These are phyloP conservation scores for Mycena amicta DNA, from an alignment of 768 basidiomycete genomes.

Conservation along the genomic window DNA sequence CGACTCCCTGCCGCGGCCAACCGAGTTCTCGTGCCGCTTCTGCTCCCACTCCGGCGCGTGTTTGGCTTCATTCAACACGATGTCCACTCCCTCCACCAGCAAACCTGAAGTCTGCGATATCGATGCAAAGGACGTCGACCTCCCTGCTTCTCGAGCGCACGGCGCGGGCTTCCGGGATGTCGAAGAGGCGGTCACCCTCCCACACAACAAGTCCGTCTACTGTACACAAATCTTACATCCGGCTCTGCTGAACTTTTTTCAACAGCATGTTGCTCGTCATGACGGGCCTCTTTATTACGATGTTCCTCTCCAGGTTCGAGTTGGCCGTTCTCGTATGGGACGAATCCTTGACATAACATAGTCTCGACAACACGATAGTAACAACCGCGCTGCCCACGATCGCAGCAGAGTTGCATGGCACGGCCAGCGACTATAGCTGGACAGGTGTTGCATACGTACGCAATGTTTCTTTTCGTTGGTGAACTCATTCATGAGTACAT, in stretches of 20 bases:
- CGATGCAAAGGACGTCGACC: background rate
- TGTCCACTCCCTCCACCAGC: background rate
- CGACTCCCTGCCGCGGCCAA: background rate
- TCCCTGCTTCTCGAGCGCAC: background rate
- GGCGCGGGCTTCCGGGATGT: slow-evolving; percentile 6
- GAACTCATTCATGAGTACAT: background rate
- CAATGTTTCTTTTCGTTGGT: background rate
- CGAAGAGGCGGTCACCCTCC: slow-evolving; percentile 7
- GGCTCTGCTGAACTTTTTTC: background rate
- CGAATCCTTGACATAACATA: too few species aligned
- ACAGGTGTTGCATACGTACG: slow-evolving; percentile 12
- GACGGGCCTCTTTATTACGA: slow-evolving; percentile 10
- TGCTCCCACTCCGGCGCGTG: background rate
- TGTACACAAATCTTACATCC: too few species aligned
- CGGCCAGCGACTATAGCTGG: slow-evolving; percentile 18
- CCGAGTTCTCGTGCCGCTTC: background rate
- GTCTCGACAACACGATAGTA: slow-evolving; percentile 15
- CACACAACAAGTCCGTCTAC: slow-evolving; percentile 15
- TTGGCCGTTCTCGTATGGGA: too few species aligned
- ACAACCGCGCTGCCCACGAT: slow-evolving; percentile 22
- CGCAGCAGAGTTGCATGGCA: slow-evolving; percentile 12
- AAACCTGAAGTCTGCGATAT: background rate
- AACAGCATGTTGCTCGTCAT: slow-evolving; percentile 14
- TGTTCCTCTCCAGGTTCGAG: slow-evolving; percentile 17
- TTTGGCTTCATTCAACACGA: background rate